phyloP scores from a whole-genome alignment of 805 yeast species.

The Yarrowia keelungensis region DNA sequence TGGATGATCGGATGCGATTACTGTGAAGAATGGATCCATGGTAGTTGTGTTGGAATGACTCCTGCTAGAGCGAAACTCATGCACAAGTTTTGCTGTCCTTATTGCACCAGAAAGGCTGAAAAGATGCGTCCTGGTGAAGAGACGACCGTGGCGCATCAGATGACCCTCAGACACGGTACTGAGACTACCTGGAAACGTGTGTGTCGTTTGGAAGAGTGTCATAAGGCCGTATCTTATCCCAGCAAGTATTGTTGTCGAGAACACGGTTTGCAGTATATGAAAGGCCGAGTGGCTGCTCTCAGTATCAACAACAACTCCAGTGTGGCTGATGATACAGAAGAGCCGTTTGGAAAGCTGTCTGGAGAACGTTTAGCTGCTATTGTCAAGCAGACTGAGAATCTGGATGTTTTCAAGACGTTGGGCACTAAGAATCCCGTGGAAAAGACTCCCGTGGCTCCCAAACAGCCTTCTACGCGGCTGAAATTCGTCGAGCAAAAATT shows the following conservation, averaged over 20 bases:
- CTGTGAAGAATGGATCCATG: conserved; percentile 95
- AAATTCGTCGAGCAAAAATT: conserved; percentile 37
- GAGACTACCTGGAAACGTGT: conserved; percentile 74
- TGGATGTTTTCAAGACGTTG: conserved; percentile 39
- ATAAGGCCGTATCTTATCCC: conserved; percentile 55
- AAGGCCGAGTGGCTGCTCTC: conserved; percentile 35
- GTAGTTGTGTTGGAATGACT: conserved; percentile 72
- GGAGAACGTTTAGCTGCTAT: conserved; percentile 40
- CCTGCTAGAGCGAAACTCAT: conserved; percentile 61
- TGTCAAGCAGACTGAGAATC: conserved; percentile 14
- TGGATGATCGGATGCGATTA: conserved; percentile 95
- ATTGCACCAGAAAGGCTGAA: conserved; percentile 54
- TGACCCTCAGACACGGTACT: conserved; percentile 25
- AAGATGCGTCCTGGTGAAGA: conserved; percentile 27
- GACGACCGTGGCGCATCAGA: conserved; percentile 9
- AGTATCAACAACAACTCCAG: conserved; percentile 5
- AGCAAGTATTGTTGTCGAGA: conserved; percentile 78
- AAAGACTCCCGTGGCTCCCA: conserved; percentile 12
- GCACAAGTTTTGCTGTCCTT: conserved; percentile 71
- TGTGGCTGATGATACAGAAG: conserved; percentile 16
- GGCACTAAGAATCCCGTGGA: conserved; percentile 34
- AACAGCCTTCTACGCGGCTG: conserved; percentile 27
- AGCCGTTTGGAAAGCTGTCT: conserved; percentile 40
- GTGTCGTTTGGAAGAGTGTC: conserved; percentile 69
- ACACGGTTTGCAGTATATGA: conserved; percentile 63